Evolutionary conservation across 1,139 yeast genomes (phyloP), one percentile per base, ranked within the genome.

Genomic region (Diutina ranongensis): DNA sequence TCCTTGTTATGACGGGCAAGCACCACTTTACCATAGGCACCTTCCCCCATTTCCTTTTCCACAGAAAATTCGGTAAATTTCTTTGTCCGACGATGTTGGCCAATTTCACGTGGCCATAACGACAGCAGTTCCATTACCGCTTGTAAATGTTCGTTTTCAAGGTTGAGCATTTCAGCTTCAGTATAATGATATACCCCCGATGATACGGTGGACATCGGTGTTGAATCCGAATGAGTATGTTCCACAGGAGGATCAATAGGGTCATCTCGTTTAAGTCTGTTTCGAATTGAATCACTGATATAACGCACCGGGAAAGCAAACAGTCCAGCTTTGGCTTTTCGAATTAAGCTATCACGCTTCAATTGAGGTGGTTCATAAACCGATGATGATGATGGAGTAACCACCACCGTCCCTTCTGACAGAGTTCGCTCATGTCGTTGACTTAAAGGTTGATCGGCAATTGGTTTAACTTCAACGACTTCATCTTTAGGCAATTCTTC

Each of bases 11-110:
- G 85, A 57, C 75, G 76, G 9, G 88, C 95, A 33, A 88, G 68
- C 19, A 83, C 80, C 20, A 92, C 98, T 57, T 86, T 85, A 15
- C 97, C 97, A 57, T 89, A 92, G 0, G 97, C 97, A 40, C 98
- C 98, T 60, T 85, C 94, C 1, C 98, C 98, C 80, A 92, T 77
- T 51, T 81, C 78, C 57, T 84, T 83, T 42, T 86, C 48, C 1
- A 85, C 74, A 3, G 66, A 64, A 56, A 86, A 92, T 58, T 88
- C 95, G 0, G 72, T 59, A 51, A 86, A 74, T 51, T 78, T 77
- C 59, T 86, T 86, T 31, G 75, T 75, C 51, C 88, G 67, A 57
- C 85, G 70, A 47, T 67, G 66, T 10, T 65, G 62, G 1, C 94
- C 94, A 49, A 83, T 78, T 31, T 61, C 64, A 19, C 61, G 57